phyloP scores from a whole-genome alignment of 1,139 yeast genomes.

The Geotrichum armillariae region DNA sequence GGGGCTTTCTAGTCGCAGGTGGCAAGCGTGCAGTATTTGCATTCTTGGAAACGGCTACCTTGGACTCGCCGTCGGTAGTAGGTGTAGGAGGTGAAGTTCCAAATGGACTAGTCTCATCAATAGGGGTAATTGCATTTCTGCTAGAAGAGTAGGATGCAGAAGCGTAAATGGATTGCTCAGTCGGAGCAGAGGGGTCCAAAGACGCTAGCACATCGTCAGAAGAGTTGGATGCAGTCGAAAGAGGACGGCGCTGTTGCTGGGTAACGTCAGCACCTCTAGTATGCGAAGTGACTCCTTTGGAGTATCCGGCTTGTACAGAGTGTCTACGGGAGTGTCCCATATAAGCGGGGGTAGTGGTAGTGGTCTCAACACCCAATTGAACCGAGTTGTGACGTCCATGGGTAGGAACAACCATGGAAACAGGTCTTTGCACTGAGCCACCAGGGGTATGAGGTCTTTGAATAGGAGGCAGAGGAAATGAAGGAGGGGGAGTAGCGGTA shows the following conservation, averaged over 20 bases:
- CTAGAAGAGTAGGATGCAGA: slow-evolving; percentile 28
- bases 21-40: slow-evolving; percentile 30
- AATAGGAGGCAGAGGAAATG: slow-evolving; percentile 8
- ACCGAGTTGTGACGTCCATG: slow-evolving; percentile 12
- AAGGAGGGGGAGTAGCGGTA: slow-evolving; percentile 4
- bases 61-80: slow-evolving; percentile 2
- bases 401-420: slow-evolving; percentile 2
- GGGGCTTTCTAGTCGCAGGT: slow-evolving; percentile 38
- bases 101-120: slow-evolving; percentile 8
- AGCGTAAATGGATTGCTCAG: slow-evolving; percentile 22
- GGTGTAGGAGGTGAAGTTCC: slow-evolving; percentile 2
- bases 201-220: slow-evolving; percentile 21
- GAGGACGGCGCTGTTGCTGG: slow-evolving; percentile 15
- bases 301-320: slow-evolving; percentile 33
- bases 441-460: slow-evolving; percentile 13
- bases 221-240: slow-evolving; percentile 13
- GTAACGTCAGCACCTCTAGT: slow-evolving; percentile 10
- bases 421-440: slow-evolving; percentile 8
- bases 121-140: slow-evolving; percentile 17
- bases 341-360: slow-evolving; percentile 17
- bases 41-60: slow-evolving; percentile 13
- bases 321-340: slow-evolving; percentile 31
- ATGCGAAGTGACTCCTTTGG: slow-evolving; percentile 27
- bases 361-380: slow-evolving; percentile 11
- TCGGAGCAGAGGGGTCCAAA: neutral